Evolutionary conservation across 2,329 filamentous ascomycete genomes (phyloP).

Genomic region (Sporothrix dimorphospora): DNA sequence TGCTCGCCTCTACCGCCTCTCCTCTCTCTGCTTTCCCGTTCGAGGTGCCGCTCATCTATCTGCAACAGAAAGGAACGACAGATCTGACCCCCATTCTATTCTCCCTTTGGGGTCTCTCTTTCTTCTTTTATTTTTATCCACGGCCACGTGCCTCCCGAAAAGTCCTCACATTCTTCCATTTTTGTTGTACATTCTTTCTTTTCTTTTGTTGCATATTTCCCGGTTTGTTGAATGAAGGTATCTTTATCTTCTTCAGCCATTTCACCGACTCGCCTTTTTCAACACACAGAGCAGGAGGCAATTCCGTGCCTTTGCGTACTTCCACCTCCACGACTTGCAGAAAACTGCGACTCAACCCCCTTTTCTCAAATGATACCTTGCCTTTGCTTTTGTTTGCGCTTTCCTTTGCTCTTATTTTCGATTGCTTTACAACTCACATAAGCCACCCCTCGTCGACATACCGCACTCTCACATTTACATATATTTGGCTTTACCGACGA

Average conservation of each 20-base stretch:
- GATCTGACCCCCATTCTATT: not conserved
- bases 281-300: not conserved
- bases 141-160: slow-evolving; percentile 5
- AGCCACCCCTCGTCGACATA: slow-evolving; percentile 2
- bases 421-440: not conserved
- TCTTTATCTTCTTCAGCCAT: not conserved
- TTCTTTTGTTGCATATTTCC: slow-evolving; percentile 1
- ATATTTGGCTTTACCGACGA: slow-evolving; percentile 7
- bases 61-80: slow-evolving; percentile 5
- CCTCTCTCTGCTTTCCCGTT: not conserved
- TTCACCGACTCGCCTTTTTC: not conserved
- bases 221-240: not conserved
- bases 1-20: not conserved
- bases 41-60: slow-evolving; percentile 14
- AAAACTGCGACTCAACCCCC: not conserved
- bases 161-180: not conserved
- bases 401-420: not conserved
- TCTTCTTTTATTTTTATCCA: not conserved
- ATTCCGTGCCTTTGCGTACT: not conserved
- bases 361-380: slow-evolving; percentile 6
- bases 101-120: not conserved
- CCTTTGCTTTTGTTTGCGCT: not conserved
- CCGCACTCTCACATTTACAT: not conserved
- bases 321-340: not conserved
- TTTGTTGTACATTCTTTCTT: not conserved